A percentile compares a stretch with the other conserved stretches of the same genome.
These are phyloP conservation scores for Rhynchospora tenuis DNA, from an alignment of 176 grass and related monocot genomes.

Conservation along the genomic window DNA sequence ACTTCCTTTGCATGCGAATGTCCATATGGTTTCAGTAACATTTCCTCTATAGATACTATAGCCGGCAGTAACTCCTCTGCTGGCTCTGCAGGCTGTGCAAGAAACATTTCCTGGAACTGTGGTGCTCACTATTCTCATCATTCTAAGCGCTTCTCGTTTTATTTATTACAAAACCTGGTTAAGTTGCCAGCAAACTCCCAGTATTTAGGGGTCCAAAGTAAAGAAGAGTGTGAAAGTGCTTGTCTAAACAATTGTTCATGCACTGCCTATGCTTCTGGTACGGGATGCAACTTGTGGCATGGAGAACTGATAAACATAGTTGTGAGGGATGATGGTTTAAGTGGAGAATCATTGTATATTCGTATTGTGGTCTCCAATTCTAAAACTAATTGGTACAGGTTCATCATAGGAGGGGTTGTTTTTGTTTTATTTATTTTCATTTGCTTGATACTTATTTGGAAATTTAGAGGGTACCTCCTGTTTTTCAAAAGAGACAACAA, in stretches of 20 bases:
- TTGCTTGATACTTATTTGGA: background rate
- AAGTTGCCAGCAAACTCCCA: conserved; percentile 24
- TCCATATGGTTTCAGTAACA: background rate
- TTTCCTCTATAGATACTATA: background rate
- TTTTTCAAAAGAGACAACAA: no score
- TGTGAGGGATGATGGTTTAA: conserved; percentile 3
- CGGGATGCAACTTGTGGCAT: conserved; percentile 33
- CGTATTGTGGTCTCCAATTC: conserved; percentile 17
- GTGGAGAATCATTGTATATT: conserved; percentile 9
- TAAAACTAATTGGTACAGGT: background rate
- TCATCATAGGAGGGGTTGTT: background rate
- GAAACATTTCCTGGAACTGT: no score
- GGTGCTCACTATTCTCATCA: no score
- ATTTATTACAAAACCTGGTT: background rate
- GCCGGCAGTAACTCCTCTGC: no score
- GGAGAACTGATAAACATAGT: conserved; percentile 26
- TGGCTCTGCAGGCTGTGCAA: no score
- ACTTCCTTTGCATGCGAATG: no score
- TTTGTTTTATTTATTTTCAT: background rate
- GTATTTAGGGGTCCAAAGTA: background rate
- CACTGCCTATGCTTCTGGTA: conserved; percentile 26
- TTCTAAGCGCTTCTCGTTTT: background rate
- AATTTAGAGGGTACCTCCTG: no score
- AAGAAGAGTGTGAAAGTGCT: conserved; percentile 25
- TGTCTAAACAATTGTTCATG: conserved; percentile 49